Percentiles rank a stretch among this genome's conserved stretches.
These are phyloP conservation scores for Saccharomyces hybrid DNA, from an alignment of 1,139 yeast genomes.

Conservation along the genomic window DNA sequence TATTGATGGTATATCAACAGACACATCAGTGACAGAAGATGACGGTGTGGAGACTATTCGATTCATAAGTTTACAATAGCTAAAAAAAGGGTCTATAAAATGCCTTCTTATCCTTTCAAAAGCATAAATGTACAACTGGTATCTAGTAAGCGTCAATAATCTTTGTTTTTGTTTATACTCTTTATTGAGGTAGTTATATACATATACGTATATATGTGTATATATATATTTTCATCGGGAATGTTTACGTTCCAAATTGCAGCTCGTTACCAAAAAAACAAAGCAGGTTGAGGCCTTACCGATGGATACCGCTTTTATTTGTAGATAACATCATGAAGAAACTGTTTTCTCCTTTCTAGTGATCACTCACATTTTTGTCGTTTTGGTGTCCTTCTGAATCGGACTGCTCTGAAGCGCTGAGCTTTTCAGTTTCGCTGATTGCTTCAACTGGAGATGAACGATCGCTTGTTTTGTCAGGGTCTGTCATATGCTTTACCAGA, in stretches of 20 bases:
- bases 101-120: neutral
- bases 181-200: neutral
- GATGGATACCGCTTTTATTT: no score
- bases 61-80: conserved; percentile 4
- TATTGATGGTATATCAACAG: conserved; percentile 8
- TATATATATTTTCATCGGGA: neutral
- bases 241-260: neutral
- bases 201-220: neutral
- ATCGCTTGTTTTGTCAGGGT: neutral
- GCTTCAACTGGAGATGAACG: neutral
- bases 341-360: neutral
- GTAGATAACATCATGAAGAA: neutral
- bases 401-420: neutral
- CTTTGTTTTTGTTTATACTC: no score
- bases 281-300: neutral
- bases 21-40: conserved; percentile 5
- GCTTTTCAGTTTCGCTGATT: neutral
- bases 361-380: neutral
- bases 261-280: neutral
- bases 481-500: conserved; percentile 19
- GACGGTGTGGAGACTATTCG: conserved; percentile 9
- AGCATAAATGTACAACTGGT: no score
- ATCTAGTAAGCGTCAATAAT: neutral
- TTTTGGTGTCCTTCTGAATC: neutral
- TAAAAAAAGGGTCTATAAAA: neutral